Base-by-base conservation (phyloP, 129 eudicot genomes). In the Deinandra increscens region DNA sequence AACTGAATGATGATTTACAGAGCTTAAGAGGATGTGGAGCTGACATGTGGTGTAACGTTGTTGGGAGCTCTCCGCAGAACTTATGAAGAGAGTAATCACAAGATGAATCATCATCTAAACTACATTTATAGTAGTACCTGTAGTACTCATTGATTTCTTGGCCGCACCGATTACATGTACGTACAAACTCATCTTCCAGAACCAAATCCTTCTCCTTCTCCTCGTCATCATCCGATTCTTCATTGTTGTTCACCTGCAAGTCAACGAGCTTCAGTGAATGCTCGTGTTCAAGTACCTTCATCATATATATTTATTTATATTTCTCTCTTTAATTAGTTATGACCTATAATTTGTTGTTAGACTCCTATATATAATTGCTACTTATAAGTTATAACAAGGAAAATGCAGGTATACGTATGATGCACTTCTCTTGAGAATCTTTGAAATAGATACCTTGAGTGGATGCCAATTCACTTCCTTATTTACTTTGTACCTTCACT, bases 81-180 rank as follows among this genome's bases (percentile, higher is more conserved):
- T 67, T 46, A 48, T 67, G 72, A 7, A 67, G 39, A 8, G 60
- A 67, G 60, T 11, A 48, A 12, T 31, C 72, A 46, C 72, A n/a
- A n/a, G n/a, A 67, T 18, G 46, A 10, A 26, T 48, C 43, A 14
- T 42, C 1, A n/a, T n/a, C n/a, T n/a, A n/a, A n/a, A 3, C 0
- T 46, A 9, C 72, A 67, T 12, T 31, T 67, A 19, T 67, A 48
- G 44, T 54, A 56, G 26, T 56, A 41, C 44, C 66, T 70, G 23
- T 70, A 3, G 3, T 41, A 26, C 56, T 9, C 11, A 5, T 23
- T 56, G 55, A 70, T 70, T 12, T 23, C 44, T 70, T n/a, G 10
- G 41, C 10, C 18, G 9, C 75, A 70, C 18, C 66, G n/a, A 13
- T 56, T 7, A 58, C 75, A 70, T 9, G 0, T 26, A 23, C 42